Evolutionary conservation across 805 yeast species (phyloP).

Genomic region (Brettanomyces naardenensis): DNA sequence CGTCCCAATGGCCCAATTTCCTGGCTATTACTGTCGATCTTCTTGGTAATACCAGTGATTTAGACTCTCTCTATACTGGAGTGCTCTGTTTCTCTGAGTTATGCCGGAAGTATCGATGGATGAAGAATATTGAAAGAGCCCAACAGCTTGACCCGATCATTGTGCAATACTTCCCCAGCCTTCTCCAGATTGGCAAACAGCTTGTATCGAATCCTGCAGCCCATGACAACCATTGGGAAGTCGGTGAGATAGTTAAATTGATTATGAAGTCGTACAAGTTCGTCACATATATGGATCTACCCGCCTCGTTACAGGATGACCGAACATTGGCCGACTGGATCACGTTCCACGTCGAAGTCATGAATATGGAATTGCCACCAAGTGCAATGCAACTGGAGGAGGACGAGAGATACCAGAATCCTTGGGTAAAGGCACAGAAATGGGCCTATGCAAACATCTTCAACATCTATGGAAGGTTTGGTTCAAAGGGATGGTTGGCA

Average conservation of each 20-base stretch:
- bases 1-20: slow-evolving; percentile 46
- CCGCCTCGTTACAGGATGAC: slow-evolving; percentile 50
- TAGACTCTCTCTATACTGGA: slow-evolving; percentile 50
- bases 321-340: slow-evolving; percentile 61
- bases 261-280: slow-evolving; percentile 76
- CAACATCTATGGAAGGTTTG: slow-evolving; percentile 67
- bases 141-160: slow-evolving; percentile 53
- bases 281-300: slow-evolving; percentile 73
- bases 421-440: slow-evolving; percentile 73
- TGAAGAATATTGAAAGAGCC: slow-evolving; percentile 44
- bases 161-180: slow-evolving; percentile 54
- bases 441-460: slow-evolving; percentile 81
- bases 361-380: slow-evolving; percentile 51
- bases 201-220: slow-evolving; percentile 29
- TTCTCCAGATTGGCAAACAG: slow-evolving; percentile 58
- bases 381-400: slow-evolving; percentile 43
- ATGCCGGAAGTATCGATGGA: slow-evolving; percentile 72
- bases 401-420: slow-evolving; percentile 42
- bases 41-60: slow-evolving; percentile 35
- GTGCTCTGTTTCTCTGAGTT: slow-evolving; percentile 69
- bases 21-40: slow-evolving; percentile 40
- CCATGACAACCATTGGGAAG: slow-evolving; percentile 17
- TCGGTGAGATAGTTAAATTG: slow-evolving; percentile 69
- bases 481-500: slow-evolving; percentile 36
- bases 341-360: slow-evolving; percentile 61